Conservation (phyloP, 1,284 basidiomycete genomes). For the Sanghuangporus weigelae region DNA sequence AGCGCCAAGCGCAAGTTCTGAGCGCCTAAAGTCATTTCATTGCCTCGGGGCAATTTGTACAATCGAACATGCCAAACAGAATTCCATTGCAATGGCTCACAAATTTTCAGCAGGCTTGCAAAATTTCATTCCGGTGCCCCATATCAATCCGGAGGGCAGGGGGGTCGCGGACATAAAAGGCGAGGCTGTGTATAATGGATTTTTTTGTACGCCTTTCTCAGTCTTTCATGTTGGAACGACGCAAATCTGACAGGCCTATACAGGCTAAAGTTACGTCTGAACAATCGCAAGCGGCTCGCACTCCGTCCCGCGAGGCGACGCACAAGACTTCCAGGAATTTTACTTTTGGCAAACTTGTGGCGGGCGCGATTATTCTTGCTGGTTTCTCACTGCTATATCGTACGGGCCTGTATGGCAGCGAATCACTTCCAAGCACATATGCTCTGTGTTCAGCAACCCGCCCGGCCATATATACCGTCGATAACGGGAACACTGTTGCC, state of each 20-base stretch:
- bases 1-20: neutral
- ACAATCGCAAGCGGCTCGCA: neutral
- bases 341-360: neutral
- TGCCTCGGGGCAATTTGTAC: neutral
- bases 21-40: neutral
- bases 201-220: neutral
- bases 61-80: neutral
- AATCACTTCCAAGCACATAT: slow-evolving; percentile 33
- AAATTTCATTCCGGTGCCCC: neutral
- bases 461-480: slow-evolving; percentile 55
- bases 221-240: neutral
- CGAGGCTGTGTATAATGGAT: neutral
- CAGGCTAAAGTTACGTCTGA: neutral
- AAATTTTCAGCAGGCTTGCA: neutral
- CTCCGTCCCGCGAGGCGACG: neutral
- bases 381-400: neutral
- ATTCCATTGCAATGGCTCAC: neutral
- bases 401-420: neutral
- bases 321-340: neutral
- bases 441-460: slow-evolving; percentile 54
- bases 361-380: neutral
- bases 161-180: neutral
- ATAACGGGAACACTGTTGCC: slow-evolving; percentile 39
- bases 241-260: neutral
- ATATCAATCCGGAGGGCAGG: neutral